Percentiles rank a stretch among this genome's conserved stretches.
Evolutionary conservation across 2,329 filamentous ascomycete species (phyloP).

Genomic region (Annulohypoxylon truncatum): DNA sequence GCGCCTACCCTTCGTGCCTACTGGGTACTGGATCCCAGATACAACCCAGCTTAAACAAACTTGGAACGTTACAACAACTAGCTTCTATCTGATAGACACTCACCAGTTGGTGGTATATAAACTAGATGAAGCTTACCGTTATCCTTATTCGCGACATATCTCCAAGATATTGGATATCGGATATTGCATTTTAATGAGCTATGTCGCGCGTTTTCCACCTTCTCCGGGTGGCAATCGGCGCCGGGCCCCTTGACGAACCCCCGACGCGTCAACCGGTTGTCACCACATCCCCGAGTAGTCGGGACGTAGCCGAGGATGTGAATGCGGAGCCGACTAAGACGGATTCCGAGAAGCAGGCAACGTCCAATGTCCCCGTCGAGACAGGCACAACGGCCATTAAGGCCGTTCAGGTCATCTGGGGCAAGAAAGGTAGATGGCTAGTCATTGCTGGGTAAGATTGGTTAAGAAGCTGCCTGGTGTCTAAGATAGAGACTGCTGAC

Average conservation of each 20-base stretch:
- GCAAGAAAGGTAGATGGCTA: slow-evolving; percentile 37
- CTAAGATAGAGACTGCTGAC: slow-evolving; percentile 1
- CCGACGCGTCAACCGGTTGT: slow-evolving; percentile 10
- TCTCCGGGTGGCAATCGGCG: slow-evolving; percentile 20
- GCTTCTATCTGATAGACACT: neutral
- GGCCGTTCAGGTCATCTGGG: slow-evolving; percentile 39
- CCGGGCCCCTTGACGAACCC: slow-evolving; percentile 24
- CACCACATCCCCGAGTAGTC: neutral
- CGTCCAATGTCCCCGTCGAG: slow-evolving; percentile 22
- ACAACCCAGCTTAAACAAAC: neutral
- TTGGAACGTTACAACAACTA: neutral
- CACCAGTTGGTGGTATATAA: neutral
- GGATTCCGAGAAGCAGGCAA: slow-evolving; percentile 12
- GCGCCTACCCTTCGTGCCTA: neutral
- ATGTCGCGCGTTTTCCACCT: slow-evolving; percentile 9
- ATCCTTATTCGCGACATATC: neutral
- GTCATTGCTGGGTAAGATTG: slow-evolving; percentile 38
- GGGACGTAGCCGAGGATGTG: neutral
- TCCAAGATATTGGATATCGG: neutral
- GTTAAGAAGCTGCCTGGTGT: neutral
- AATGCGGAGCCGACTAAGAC: neutral
- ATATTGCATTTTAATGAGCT: neutral
- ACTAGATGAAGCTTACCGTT: neutral
- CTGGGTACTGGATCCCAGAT: no score
- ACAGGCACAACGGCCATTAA: slow-evolving; percentile 33